Percentiles rank a stretch among this genome's conserved stretches.
Evolutionary conservation across 306 rosid species (phyloP).

Genomic region (Prinsepia uniflora): DNA sequence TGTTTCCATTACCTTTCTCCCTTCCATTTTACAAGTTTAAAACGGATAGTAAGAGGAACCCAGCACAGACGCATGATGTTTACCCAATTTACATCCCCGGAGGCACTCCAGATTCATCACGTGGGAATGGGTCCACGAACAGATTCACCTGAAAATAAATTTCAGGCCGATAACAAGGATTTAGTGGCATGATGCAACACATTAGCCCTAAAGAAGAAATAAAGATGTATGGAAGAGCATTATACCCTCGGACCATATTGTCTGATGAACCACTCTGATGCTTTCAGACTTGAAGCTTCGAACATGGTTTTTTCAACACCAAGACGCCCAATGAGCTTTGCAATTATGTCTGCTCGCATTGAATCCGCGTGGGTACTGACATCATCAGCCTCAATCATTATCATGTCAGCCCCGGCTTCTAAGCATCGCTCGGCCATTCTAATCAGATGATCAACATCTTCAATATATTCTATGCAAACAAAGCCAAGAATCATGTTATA

Average conservation of each 20-base stretch:
- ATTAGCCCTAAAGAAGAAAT: not conserved
- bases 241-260: conserved; percentile 81
- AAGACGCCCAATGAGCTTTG: conserved; percentile 82
- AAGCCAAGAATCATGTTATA: not conserved
- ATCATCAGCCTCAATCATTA: conserved; percentile 80
- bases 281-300: conserved; percentile 73
- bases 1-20: not conserved
- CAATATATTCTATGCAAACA: conserved; percentile 60
- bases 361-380: conserved; percentile 54
- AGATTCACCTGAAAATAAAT: conserved; percentile 76
- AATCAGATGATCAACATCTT: conserved; percentile 82
- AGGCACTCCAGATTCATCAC: conserved; percentile 88
- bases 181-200: not conserved
- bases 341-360: conserved; percentile 69
- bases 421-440: conserved; percentile 91
- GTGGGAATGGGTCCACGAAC: conserved; percentile 83
- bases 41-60: conserved; percentile 53
- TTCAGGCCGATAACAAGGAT: conserved; percentile 1
- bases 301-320: conserved; percentile 93
- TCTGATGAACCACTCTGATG: conserved; percentile 87
- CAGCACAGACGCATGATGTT: conserved; percentile 65
- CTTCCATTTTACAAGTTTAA: conserved; percentile 18
- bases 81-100: conserved; percentile 75
- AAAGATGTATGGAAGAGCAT: conserved; percentile 1
- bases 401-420: conserved; percentile 97